Conservation (phyloP, 768 basidiomycete genomes). For the Boletellus sp. region DNA sequence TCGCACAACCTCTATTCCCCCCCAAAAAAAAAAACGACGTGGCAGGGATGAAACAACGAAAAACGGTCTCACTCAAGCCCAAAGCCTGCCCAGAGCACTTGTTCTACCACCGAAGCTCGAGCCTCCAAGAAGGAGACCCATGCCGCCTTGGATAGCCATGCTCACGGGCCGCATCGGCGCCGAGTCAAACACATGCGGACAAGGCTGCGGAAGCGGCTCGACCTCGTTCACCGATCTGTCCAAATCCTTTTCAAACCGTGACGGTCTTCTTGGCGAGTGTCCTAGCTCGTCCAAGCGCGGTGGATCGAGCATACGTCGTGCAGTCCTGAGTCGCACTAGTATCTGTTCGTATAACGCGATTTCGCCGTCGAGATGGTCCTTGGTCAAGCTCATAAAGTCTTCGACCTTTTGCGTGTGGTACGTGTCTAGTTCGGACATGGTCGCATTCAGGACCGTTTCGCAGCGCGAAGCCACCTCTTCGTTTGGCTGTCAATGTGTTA, state of each 20-base stretch:
- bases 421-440: slow-evolving; percentile 83
- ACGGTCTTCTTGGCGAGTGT: slow-evolving; percentile 53
- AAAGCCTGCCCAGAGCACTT: slow-evolving; percentile 63
- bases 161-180: slow-evolving; percentile 73
- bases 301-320: slow-evolving; percentile 52
- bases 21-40: background rate
- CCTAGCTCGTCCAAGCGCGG: slow-evolving; percentile 48
- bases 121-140: slow-evolving; percentile 56
- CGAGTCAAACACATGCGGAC: slow-evolving; percentile 75
- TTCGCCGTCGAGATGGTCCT: slow-evolving; percentile 74
- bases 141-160: slow-evolving; percentile 69
- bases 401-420: slow-evolving; percentile 73
- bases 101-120: slow-evolving; percentile 34
- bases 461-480: slow-evolving; percentile 70
- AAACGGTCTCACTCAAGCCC: slow-evolving; percentile 30
- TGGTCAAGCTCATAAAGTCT: slow-evolving; percentile 57
- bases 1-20: background rate
- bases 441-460: slow-evolving; percentile 84
- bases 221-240: slow-evolving; percentile 46
- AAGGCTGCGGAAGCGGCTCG: slow-evolving; percentile 61
- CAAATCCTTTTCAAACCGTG: slow-evolving; percentile 74
- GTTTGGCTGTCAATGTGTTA: slow-evolving; percentile 41
- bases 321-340: slow-evolving; percentile 52
- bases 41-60: background rate
- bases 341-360: slow-evolving; percentile 74